Percentiles rank a stretch among this genome's conserved stretches.
Evolutionary conservation across 805 yeast species (phyloP).

Genomic region (Wickerhamomyces bovis): DNA sequence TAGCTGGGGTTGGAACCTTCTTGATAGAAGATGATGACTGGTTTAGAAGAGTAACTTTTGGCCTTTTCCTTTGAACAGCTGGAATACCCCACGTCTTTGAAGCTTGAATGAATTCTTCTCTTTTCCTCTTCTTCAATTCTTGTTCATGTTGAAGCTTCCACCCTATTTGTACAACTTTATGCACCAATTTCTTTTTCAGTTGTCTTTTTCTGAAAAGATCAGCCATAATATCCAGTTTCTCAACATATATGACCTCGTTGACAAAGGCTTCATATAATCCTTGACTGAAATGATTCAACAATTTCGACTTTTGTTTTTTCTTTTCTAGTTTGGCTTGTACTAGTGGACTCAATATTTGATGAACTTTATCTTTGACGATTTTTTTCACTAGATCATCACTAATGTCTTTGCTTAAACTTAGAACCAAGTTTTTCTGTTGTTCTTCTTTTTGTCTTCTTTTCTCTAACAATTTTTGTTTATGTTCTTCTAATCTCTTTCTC

Average conservation of each 20-base stretch:
- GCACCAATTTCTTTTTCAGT: conserved; percentile 28
- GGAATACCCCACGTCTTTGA: conserved; percentile 32
- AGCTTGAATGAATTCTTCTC: conserved; percentile 33
- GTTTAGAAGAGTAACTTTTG: conserved; percentile 2
- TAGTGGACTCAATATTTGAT: conserved; percentile 6
- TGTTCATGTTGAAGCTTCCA: conserved; percentile 15
- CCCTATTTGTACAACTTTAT: conserved; percentile 28
- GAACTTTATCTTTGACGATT: conserved; percentile 21
- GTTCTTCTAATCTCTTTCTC: conserved; percentile 9
- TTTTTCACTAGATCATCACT: conserved; percentile 4
- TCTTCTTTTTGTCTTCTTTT: conserved; percentile 14
- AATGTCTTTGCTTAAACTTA: conserved; percentile 2
- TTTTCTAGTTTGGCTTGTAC: conserved; percentile 11
- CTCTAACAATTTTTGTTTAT: conserved; percentile 12
- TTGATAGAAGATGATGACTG: conserved; percentile 1
- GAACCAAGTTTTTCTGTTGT: conserved; percentile 8
- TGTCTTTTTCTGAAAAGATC: conserved; percentile 28
- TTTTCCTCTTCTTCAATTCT: conserved; percentile 30
- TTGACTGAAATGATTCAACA: conserved; percentile 35
- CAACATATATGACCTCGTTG: conserved; percentile 45
- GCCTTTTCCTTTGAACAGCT: conserved; percentile 18
- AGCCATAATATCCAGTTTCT: conserved; percentile 40
- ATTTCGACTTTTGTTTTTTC: conserved; percentile 18
- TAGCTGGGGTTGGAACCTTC: conserved; percentile 5
- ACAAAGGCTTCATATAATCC: conserved; percentile 58